Evolutionary conservation across 192 early-diverging fungal species (phyloP).

Genomic region (Phycomyces blakesleeanus): DNA sequence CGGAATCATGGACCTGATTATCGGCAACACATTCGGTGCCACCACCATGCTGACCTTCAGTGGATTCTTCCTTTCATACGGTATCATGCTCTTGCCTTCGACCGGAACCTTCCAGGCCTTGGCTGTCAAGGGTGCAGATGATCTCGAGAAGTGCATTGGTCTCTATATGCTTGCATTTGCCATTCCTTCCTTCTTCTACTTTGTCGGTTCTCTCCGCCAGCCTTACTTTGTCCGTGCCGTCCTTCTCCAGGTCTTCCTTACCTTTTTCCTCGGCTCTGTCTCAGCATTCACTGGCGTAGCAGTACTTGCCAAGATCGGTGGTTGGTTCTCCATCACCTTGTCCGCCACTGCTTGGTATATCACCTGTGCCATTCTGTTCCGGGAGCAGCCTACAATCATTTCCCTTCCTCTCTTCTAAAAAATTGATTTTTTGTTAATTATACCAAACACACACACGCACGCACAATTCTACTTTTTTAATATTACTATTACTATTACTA

Average conservation of each 20-base stretch:
- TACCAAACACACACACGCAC: no score
- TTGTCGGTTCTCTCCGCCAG: conserved; percentile 24
- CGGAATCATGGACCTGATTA: conserved; percentile 16
- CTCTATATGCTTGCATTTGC: conserved; percentile 17
- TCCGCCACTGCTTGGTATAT: conserved; percentile 26
- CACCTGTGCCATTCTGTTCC: conserved; percentile 16
- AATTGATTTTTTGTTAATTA: no score
- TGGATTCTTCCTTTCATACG: conserved; percentile 29
- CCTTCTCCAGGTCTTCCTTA: conserved; percentile 21
- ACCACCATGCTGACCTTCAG: conserved; percentile 23
- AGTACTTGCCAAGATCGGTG: conserved; percentile 1
- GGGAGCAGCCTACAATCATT: conserved; percentile 8
- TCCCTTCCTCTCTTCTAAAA: conserved; percentile 21
- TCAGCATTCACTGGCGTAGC: conserved; percentile 6
- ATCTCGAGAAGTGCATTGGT: conserved; percentile 7
- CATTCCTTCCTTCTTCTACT: conserved; percentile 20
- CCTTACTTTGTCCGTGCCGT: conserved; percentile 14
- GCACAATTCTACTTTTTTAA: no score
- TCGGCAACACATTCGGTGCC: conserved; percentile 24
- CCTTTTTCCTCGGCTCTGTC: conserved; percentile 19
- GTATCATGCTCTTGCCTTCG: conserved; percentile 24
- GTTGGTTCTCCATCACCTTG: conserved; percentile 30
- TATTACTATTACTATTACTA: not conserved
- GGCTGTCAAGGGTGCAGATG: not conserved
- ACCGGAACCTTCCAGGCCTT: conserved; percentile 9